A percentile compares a stretch with the other conserved stretches of the same genome.
phyloP scores from a whole-genome alignment of 2,329 filamentous ascomycete genomes.

The Pseudocercospora ulei region DNA sequence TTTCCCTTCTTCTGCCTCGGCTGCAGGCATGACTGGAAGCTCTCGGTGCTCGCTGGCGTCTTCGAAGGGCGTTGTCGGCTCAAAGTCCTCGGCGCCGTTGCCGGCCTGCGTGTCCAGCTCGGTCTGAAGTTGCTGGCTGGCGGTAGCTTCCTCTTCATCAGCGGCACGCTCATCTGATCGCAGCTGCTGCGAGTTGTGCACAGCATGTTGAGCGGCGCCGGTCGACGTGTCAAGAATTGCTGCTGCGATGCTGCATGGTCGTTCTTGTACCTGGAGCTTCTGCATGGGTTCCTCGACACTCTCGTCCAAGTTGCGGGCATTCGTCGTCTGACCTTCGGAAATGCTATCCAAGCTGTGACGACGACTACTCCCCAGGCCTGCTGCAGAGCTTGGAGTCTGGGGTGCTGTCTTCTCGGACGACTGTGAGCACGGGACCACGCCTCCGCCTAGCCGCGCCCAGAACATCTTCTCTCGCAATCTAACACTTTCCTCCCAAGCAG shows the following conservation, averaged over 20 bases:
- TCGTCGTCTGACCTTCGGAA: conserved; percentile 13
- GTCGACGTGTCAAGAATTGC: conserved; percentile 13
- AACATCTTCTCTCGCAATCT: conserved; percentile 90
- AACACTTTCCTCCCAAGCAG: conserved; percentile 91
- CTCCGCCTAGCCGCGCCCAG: conserved; percentile 85
- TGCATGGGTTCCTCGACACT: conserved; percentile 1
- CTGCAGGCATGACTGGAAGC: conserved; percentile 5
- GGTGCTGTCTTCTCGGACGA: conserved; percentile 11
- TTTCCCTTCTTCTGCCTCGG: not conserved
- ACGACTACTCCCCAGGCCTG: conserved; percentile 12
- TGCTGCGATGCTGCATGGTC: conserved; percentile 9
- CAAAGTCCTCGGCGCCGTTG: conserved; percentile 9
- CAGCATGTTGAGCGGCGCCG: conserved; percentile 7
- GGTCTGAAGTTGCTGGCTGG: conserved; percentile 4
- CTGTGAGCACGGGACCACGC: conserved; percentile 60
- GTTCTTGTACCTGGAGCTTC: conserved; percentile 10
- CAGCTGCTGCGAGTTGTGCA: conserved; percentile 11
- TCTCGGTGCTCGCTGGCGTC: conserved; percentile 21
- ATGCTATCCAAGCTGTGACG: conserved; percentile 23
- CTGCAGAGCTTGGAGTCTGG: conserved; percentile 15
- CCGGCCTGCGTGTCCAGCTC: conserved; percentile 14
- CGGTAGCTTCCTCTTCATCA: conserved; percentile 5
- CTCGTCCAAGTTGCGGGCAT: conserved; percentile 8
- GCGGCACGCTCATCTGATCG: conserved; percentile 2
- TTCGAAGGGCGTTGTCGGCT: conserved; percentile 20